These are phyloP conservation scores for Mortierella sp. DNA, from an alignment of 371 early-diverging fungal species.

Conservation along the genomic window DNA sequence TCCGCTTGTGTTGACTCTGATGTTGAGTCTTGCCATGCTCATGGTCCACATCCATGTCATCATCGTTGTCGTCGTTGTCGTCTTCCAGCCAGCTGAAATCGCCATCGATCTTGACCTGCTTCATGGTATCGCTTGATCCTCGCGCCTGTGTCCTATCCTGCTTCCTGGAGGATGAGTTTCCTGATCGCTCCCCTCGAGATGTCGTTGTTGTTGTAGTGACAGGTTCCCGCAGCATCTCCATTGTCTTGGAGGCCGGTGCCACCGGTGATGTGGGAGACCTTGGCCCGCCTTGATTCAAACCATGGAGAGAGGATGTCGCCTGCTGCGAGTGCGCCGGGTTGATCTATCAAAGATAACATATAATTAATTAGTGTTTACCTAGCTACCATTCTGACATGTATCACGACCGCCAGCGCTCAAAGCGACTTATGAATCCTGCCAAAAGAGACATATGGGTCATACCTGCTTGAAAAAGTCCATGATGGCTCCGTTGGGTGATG, in stretches of 20 bases:
- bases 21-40: background rate
- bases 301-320: constrained; percentile 21
- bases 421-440: background rate
- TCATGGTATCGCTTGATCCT: constrained; percentile 5
- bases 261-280: constrained; percentile 49
- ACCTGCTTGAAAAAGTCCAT: constrained; percentile 52
- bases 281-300: background rate
- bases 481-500: constrained; percentile 40
- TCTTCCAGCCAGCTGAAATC: constrained; percentile 47
- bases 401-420: too few relatives aligned
- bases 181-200: background rate
- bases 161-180: background rate
- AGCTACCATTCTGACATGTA: too few relatives aligned
- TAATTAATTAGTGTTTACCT: background rate
- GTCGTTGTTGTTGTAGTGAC: background rate
- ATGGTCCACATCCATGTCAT: background rate
- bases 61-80: constrained; percentile 20
- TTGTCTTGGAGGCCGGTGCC: constrained; percentile 33
- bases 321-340: constrained; percentile 29
- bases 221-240: constrained; percentile 26
- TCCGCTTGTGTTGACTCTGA: background rate
- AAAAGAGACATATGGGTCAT: constrained; percentile 5
- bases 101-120: constrained; percentile 23
- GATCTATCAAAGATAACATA: constrained; percentile 16
- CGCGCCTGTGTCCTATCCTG: background rate